Base-by-base conservation (phyloP, 257 asterid species). In the Solanum clarkiae region DNA sequence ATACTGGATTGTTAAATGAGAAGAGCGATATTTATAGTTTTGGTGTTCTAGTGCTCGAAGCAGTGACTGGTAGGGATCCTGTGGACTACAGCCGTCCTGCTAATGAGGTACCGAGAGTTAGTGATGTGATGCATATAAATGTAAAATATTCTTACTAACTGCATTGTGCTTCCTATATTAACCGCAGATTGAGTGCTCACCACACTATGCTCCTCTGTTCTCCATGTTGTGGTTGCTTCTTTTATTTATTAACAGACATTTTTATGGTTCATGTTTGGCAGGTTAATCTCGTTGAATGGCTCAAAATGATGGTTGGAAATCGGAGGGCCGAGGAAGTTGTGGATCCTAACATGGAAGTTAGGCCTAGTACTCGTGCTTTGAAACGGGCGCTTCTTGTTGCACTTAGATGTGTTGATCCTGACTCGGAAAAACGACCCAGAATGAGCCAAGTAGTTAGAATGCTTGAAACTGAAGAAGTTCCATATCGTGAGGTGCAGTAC, bases 261-360 rank as follows among this genome's bases (percentile, higher is more conserved):
- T 55, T 63, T 75, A 65, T 87, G 68, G 49, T 68, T 68, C 13
- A 75, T 60, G 29, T 51, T 71, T 89, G 86, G 70, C 91, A 94
- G 99, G 98, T 95, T 82, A 92, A 96, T 93, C 99, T 96, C 77
- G 99, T 96, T 45, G 99, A 96, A 92, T 96, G 99, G 99, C 94
- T 96, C 57, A 96, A 96, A 88, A 89, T 90, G 95, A 96, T 96
- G 99, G 99, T 96, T 8, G 99, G 98, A 69, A 91, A 88, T 85
- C 87, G 98, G 88, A 91, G 96, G 89, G 94, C 98, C 0, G 99
- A 96, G 88, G 99, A 96, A 92, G 99, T 95, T 55, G 95, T 93
- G 88, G 98, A 95, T 89, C 90, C 95, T 80, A 88, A 85, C 87
- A 93, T 96, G 83, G 98, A 93, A 88, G 90, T 90, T 81, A 88